Base-by-base conservation (phyloP, 2,329 filamentous ascomycete species). In the Leptographium procerum region DNA sequence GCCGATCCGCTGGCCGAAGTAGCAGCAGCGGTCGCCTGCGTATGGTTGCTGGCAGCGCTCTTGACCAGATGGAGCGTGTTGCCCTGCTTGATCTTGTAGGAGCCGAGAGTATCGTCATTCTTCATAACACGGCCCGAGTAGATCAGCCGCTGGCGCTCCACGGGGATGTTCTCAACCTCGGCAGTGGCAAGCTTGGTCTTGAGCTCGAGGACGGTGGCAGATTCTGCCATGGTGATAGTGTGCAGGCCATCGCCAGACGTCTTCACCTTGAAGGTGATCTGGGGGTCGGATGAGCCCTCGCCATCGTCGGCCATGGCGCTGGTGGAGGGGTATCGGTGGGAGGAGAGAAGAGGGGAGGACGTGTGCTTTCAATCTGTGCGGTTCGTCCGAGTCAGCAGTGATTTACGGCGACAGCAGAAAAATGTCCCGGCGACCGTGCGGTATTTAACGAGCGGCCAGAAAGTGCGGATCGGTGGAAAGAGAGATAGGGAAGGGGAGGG, bases 111-210 rank as follows among this genome's bases (percentile, higher is more conserved):
- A 66, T 99, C 92, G 60, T 87, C 84, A 71, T 99, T 94, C 77
- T 97, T 99, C 76, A 99, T 84, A 61, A 99, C 92, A 61, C 92
- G 87, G 57, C 94, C 94, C 7, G 92, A 96, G 78, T 97, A 99
- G 75, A 99, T 99, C 63, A 99, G 80, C 61, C 94, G 89, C 75
- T 97, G 92, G 65, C 91, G 84, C 68, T 95, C 90, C 57, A 86
- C 80, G 36, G 94, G 87, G 58, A 96, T 85, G 71, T 95, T 87
- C 71, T 95, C 92, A 69, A 86, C 89, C 66, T 95, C 90, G 59
- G 84, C 74, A 34, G 82, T 81, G 6, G 91, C 83, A 45, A 99
- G 85, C 77, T 92, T 96, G 62, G 81, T 82, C 80, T 99, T 99
- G 66, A 99, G 82, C 61, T 96, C 91, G 59, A 83, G 79, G 50